Evolutionary conservation across 306 rosid genomes (phyloP).

Genomic region (Sindora glabra): DNA sequence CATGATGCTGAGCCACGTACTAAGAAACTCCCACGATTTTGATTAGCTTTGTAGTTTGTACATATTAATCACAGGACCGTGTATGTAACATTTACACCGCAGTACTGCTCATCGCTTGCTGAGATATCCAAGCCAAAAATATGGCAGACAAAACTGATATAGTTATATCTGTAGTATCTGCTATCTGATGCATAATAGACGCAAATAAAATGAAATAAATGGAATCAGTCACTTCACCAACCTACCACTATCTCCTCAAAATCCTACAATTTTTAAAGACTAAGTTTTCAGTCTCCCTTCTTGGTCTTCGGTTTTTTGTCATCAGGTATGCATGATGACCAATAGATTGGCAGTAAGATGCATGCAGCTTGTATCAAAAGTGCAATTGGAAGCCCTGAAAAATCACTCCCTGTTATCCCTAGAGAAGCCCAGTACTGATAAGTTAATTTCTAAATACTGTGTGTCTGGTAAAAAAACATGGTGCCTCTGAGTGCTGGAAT

Average conservation of each 20-base stretch:
- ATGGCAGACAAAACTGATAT: not conserved
- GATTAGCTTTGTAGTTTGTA: no score
- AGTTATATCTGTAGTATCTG: not conserved
- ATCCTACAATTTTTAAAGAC: not conserved
- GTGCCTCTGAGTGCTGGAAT: conserved; percentile 81
- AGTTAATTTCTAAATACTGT: conserved; percentile 50
- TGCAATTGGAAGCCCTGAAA: conserved; percentile 67
- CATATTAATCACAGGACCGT: no score
- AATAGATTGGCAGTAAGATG: conserved; percentile 59
- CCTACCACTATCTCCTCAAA: not conserved
- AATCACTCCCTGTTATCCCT: conserved; percentile 58
- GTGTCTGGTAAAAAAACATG: conserved; percentile 96
- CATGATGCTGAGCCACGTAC: no score
- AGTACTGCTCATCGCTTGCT: no score
- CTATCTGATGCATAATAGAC: not conserved
- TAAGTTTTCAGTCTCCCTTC: conserved; percentile 18
- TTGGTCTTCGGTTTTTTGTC: conserved; percentile 30
- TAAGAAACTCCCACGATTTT: no score
- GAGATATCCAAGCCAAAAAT: no score
- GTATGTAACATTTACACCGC: no score
- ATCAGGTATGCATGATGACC: conserved; percentile 76
- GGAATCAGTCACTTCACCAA: conserved; percentile 1
- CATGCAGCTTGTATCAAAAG: conserved; percentile 60
- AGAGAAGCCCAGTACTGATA: conserved; percentile 66
- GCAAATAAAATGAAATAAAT: not conserved